Evolutionary conservation across 2,329 filamentous ascomycete genomes (phyloP).

Genomic region (Aspergillus pseudonomiae): DNA sequence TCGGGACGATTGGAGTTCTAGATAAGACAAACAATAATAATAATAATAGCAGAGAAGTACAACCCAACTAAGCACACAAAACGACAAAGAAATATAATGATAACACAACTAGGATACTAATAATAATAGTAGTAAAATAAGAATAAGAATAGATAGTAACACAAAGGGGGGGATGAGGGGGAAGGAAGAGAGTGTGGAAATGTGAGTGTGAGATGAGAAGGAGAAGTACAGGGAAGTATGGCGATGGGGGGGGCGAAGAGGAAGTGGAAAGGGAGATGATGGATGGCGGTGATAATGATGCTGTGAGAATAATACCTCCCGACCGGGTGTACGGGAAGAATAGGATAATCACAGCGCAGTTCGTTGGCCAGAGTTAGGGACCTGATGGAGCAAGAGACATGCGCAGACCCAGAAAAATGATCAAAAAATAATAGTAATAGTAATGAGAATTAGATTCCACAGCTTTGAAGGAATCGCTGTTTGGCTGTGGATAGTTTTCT

Average conservation of each 20-base stretch:
- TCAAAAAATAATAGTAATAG: slow-evolving; percentile 23
- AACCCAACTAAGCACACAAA: slow-evolving; percentile 3
- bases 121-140: slow-evolving; percentile 9
- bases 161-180: slow-evolving; percentile 22
- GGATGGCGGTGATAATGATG: slow-evolving; percentile 10
- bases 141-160: slow-evolving; percentile 17
- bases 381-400: slow-evolving; percentile 8
- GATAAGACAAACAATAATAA: slow-evolving; percentile 14
- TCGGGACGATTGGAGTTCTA: slow-evolving; percentile 7
- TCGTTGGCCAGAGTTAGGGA: slow-evolving; percentile 19
- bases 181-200: slow-evolving; percentile 8
- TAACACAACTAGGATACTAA: slow-evolving; percentile 13
- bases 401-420: slow-evolving; percentile 13
- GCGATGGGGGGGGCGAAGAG: slow-evolving; percentile 11
- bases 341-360: slow-evolving; percentile 19
- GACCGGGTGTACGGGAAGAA: slow-evolving; percentile 9
- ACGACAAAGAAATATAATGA: background rate
- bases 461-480: slow-evolving; percentile 14
- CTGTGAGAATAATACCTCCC: slow-evolving; percentile 6
- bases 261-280: slow-evolving; percentile 15
- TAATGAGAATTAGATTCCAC: slow-evolving; percentile 12
- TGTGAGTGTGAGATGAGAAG: slow-evolving; percentile 10
- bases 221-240: slow-evolving; percentile 22
- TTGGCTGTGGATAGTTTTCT: slow-evolving; percentile 7
- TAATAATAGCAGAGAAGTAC: slow-evolving; percentile 2